Conservation (phyloP, 2,329 filamentous ascomycete species). For the Exophiala alcalophila region DNA sequence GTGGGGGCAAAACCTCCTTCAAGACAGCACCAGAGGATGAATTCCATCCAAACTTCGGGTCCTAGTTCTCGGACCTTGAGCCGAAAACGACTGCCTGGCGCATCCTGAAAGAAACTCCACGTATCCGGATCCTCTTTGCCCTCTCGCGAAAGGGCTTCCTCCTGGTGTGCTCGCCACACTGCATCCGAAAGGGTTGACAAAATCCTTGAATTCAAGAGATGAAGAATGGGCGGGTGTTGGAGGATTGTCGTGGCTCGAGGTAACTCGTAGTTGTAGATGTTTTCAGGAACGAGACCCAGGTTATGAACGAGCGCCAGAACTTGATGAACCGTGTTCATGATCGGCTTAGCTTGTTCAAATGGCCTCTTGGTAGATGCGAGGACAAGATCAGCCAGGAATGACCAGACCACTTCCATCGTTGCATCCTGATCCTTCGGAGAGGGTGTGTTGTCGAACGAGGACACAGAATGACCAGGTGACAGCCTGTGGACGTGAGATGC, state of each 20-base stretch:
- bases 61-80: slow-evolving; percentile 45
- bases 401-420: slow-evolving; percentile 17
- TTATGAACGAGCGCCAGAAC: slow-evolving; percentile 47
- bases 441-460: neutral
- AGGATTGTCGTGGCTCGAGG: slow-evolving; percentile 33
- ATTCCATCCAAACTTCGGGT: slow-evolving; percentile 49
- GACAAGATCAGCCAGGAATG: slow-evolving; percentile 35
- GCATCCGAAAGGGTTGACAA: slow-evolving; percentile 48
- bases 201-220: slow-evolving; percentile 45
- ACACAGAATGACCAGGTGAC: neutral
- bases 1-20: slow-evolving; percentile 45
- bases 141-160: slow-evolving; percentile 38
- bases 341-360: slow-evolving; percentile 35
- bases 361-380: slow-evolving; percentile 41
- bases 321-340: slow-evolving; percentile 46
- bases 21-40: slow-evolving; percentile 51
- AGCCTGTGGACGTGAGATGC: slow-evolving; percentile 8
- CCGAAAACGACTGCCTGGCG: slow-evolving; percentile 41
- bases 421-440: slow-evolving; percentile 1
- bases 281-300: slow-evolving; percentile 42
- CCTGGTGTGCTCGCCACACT: slow-evolving; percentile 44
- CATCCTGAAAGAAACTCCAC: slow-evolving; percentile 32
- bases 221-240: slow-evolving; percentile 44
- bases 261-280: slow-evolving; percentile 42
- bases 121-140: slow-evolving; percentile 34